Evolutionary conservation across 2,329 filamentous ascomycete genomes (phyloP).

Genomic region (Fusarium paranaense): DNA sequence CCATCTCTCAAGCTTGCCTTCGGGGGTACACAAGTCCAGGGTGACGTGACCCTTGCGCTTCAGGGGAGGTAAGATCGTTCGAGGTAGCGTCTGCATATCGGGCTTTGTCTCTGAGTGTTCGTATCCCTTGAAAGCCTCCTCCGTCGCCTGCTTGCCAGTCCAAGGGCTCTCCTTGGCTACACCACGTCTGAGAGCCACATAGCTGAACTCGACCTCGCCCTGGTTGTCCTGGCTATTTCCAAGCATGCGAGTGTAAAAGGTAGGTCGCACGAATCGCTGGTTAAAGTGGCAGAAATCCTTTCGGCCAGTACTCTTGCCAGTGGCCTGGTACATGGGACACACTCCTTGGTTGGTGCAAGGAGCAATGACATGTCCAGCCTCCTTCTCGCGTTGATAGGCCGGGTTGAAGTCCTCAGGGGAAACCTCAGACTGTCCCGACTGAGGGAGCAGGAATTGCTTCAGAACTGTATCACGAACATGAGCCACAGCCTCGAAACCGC

Average conservation of each 20-base stretch:
- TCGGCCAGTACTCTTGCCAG: constrained; percentile 77
- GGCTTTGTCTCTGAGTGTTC: constrained; percentile 61
- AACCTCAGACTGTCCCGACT: constrained; percentile 51
- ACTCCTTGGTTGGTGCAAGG: constrained; percentile 89
- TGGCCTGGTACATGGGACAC: constrained; percentile 87
- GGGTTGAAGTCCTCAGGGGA: constrained; percentile 54
- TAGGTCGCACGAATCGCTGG: constrained; percentile 88
- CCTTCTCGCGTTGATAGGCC: constrained; percentile 58
- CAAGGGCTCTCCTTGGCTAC: constrained; percentile 51
- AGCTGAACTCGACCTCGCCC: constrained; percentile 92
- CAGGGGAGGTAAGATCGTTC: constrained; percentile 81
- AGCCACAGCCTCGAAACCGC: constrained; percentile 92
- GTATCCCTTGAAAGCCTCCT: constrained; percentile 79
- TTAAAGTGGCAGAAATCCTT: constrained; percentile 93
- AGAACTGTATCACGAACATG: constrained; percentile 84
- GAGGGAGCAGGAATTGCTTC: constrained; percentile 74
- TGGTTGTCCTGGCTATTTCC: constrained; percentile 79
- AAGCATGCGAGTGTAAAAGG: constrained; percentile 82
- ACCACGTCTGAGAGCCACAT: constrained; percentile 86
- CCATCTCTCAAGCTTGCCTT: constrained; percentile 91
- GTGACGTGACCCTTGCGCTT: constrained; percentile 91
- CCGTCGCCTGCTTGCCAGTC: constrained; percentile 68
- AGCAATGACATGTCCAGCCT: constrained; percentile 73
- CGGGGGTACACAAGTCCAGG: constrained; percentile 89
- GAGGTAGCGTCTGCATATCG: constrained; percentile 78